Base-by-base conservation (phyloP, 805 yeast species). In the Ogataea chonburiensis region DNA sequence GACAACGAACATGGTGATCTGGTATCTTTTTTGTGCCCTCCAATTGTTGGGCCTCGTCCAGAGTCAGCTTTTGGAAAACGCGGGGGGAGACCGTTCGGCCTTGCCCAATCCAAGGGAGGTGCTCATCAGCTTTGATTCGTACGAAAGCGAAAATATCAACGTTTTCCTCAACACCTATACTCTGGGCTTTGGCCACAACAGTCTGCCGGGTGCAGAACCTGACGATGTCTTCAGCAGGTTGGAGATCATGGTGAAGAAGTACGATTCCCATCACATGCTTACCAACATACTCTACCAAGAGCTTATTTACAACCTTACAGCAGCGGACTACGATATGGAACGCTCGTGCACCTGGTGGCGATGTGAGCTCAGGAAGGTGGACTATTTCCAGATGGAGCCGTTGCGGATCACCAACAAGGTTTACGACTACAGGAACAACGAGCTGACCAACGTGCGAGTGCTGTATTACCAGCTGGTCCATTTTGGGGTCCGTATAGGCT, bases 161-260 rank as follows among this genome's bases (percentile, higher is more conserved):
- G 39, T 46, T 9, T 43, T 37, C 18, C 35, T 45, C 17, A 35
- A 39, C 16, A 39, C 51, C 2, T 40, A 45, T 21, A 22, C 24
- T 12, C 23, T 20, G 19, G 21, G 28, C 19, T 32, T 31, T 8
- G 22, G 14, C 11, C 20, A 19, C 10, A 16, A 24, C 17, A 19
- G 20, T n/a, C 17, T 6, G 20, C 21, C 22, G 8, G 6, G 11
- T 3, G 5, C 25, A 8, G 14, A 13, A 20, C 25, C 17, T 4
- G 10, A 15, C 6, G 28, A 34, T 18, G 23, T 28, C 7, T 22
- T 39, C 10, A 33, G 44, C 10, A 34, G 46, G 14, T 24, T 46
- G 26, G 53, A 49, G 25, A 25, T 49, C 19, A 38, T 49, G 42
- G 44, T 46, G 17, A 46, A 47, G 24, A 46, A 44, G 13, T 42